Percentiles rank a stretch among this genome's conserved stretches.
Evolutionary conservation across 2,329 filamentous ascomycete genomes (phyloP).

Genomic region (Pestalotiopsis sp.): DNA sequence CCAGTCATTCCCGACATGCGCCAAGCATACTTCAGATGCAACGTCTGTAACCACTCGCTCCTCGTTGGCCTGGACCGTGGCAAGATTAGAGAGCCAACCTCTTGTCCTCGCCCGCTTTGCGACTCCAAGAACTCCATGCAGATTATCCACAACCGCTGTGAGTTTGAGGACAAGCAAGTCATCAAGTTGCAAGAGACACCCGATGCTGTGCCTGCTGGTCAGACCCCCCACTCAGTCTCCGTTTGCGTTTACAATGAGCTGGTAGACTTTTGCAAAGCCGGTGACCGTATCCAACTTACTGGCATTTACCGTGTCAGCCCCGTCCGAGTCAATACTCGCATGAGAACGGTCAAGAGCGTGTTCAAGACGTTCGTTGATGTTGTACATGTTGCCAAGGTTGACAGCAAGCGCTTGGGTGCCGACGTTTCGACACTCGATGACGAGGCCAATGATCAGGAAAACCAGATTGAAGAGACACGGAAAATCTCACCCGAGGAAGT

Average conservation of each 20-base stretch:
- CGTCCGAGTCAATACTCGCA: constrained; percentile 90
- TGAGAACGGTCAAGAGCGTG: constrained; percentile 89
- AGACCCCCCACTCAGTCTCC: constrained; percentile 96
- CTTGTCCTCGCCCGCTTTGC: constrained; percentile 83
- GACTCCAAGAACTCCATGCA: constrained; percentile 93
- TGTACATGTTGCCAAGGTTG: constrained; percentile 93
- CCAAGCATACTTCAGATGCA: constrained; percentile 96
- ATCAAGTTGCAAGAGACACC: constrained; percentile 99
- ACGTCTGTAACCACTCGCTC: constrained; percentile 87
- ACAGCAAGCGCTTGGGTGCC: constrained; percentile 91
- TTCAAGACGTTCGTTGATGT: constrained; percentile 99
- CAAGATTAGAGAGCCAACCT: constrained; percentile 92
- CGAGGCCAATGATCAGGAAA: constrained; percentile 72
- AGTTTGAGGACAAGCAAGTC: constrained; percentile 96
- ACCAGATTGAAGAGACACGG: constrained; percentile 79
- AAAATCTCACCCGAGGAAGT: constrained; percentile 87
- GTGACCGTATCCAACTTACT: constrained; percentile 93
- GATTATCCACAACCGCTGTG: constrained; percentile 93
- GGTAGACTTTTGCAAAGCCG: constrained; percentile 96
- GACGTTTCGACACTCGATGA: constrained; percentile 87
- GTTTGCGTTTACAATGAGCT: constrained; percentile 96
- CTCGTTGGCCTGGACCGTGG: constrained; percentile 92
- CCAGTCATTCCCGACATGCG: constrained; percentile 99
- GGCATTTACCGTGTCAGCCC: constrained; percentile 96
- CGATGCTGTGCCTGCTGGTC: constrained; percentile 89